These are phyloP conservation scores for Erucastrum elatum DNA, from an alignment of 345 rosid species.

Conservation along the genomic window DNA sequence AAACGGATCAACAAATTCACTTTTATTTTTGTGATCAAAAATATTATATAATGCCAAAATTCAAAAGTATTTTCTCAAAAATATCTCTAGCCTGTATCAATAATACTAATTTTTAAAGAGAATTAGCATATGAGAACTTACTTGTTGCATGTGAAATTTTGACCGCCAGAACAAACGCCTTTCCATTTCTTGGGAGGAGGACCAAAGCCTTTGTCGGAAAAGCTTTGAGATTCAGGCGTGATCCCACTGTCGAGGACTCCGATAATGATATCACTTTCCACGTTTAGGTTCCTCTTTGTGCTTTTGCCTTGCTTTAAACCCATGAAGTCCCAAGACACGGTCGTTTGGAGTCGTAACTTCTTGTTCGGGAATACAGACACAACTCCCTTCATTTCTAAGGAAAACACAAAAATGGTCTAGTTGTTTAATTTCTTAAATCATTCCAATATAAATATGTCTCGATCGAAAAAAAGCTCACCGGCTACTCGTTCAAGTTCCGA, in stretches of 20 bases:
- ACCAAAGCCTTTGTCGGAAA: slow-evolving; percentile 48
- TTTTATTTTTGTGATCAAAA: no score
- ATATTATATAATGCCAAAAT: no score
- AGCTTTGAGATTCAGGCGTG: slow-evolving; percentile 53
- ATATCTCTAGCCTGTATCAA: background rate
- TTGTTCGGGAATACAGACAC: slow-evolving; percentile 53
- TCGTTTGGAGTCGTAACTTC: slow-evolving; percentile 42
- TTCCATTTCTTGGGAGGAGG: slow-evolving; percentile 58
- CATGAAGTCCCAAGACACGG: slow-evolving; percentile 63
- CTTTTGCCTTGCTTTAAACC: slow-evolving; percentile 38
- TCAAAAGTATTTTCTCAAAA: no score
- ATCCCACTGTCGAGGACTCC: slow-evolving; percentile 49
- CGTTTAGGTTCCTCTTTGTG: background rate
- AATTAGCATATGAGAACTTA: slow-evolving; percentile 4
- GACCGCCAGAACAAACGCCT: slow-evolving; percentile 47
- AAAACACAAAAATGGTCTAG: background rate
- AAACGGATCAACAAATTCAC: slow-evolving; percentile 7
- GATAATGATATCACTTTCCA: slow-evolving; percentile 42
- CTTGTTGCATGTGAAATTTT: slow-evolving; percentile 62
- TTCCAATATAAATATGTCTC: background rate
- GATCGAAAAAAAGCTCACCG: background rate
- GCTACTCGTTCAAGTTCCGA: background rate
- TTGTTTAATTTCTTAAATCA: background rate
- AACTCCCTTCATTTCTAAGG: slow-evolving; percentile 40
- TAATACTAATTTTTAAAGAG: background rate